Evolutionary conservation across 805 yeast species (phyloP).

Genomic region (Pichia scutulata): DNA sequence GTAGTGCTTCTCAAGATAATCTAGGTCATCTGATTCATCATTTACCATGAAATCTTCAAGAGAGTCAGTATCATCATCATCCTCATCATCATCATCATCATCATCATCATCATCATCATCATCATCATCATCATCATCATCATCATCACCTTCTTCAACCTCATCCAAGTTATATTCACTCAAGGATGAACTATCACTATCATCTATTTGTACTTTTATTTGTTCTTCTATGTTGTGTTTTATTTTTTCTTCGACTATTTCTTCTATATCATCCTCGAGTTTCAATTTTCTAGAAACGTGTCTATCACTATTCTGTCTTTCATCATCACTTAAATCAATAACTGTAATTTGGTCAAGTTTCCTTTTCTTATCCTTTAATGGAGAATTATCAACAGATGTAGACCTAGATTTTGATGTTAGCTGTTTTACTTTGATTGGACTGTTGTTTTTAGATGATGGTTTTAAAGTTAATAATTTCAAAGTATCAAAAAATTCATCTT

Average conservation of each 20-base stretch:
- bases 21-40: slow-evolving; percentile 7
- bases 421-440: background rate
- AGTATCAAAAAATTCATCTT: slow-evolving; percentile 26
- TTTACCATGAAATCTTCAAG: background rate
- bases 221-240: background rate
- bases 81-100: slow-evolving; percentile 11
- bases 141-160: slow-evolving; percentile 5
- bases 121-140: slow-evolving; percentile 12
- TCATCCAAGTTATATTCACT: background rate
- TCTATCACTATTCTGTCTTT: background rate
- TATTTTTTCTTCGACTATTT: background rate
- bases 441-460: slow-evolving; percentile 18
- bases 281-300: background rate
- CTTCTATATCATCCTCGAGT: background rate
- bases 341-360: background rate
- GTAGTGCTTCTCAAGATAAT: slow-evolving; percentile 2
- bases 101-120: slow-evolving; percentile 8
- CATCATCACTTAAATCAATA: background rate
- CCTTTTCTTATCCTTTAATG: background rate
- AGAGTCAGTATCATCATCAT: slow-evolving; percentile 10
- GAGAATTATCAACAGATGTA: background rate
- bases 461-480: slow-evolving; percentile 26
- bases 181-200: background rate
- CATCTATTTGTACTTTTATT: no score
- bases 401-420: background rate